Evolutionary conservation across 1,284 basidiomycete genomes (phyloP), one percentile per base, ranked within the genome.

Genomic region (Pseudozyma tsukubaensis): DNA sequence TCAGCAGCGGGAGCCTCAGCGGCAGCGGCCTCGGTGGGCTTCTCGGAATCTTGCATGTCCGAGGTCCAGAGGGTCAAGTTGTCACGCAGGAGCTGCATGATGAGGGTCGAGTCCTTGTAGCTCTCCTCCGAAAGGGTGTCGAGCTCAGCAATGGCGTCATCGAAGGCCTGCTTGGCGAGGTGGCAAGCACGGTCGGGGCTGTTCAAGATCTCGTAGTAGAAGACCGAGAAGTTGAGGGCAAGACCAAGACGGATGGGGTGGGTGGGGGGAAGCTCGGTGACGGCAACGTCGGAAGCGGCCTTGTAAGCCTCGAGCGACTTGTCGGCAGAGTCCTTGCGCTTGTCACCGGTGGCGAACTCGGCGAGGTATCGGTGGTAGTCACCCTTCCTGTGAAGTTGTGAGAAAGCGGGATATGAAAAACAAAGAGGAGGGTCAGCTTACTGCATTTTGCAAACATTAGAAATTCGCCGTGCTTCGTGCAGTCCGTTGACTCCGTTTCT

Each of bases 141-240:
- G 85, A 99, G 94, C 89, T 99, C 96, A 80, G 96, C 96, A 86
- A 99, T 99, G 59, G 97, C 97, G 87, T 99, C 97, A 83, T 99
- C 96, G 86, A 99, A 99, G 19, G 96, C 96, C 88, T 98, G 95
- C 90, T 99, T 99, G 86, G 96, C 96, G 81, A 98, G 93, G 86
- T 97, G 95, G 89, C 96, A 99, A 68, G 96, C 96, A 86, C 94
- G 94, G 88, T 98, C 96, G 83, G 96, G 96, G 86, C 92, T 93
- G 91, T 99, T 99, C 87, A 99, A 91, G 87, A 99, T 98, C 71
- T 99, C 97, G 89, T 98, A 99, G 91, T 99, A 99, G 90, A 99
- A 99, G 67, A 99, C 96, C 72, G 94, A 97, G 90, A 99, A 99
- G 91, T 99, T 99, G 85, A 99, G 90, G 52, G 96, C 97, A 64